phyloP scores from a whole-genome alignment of 75 land plant species.

The Cunninghamia lanceolata region DNA sequence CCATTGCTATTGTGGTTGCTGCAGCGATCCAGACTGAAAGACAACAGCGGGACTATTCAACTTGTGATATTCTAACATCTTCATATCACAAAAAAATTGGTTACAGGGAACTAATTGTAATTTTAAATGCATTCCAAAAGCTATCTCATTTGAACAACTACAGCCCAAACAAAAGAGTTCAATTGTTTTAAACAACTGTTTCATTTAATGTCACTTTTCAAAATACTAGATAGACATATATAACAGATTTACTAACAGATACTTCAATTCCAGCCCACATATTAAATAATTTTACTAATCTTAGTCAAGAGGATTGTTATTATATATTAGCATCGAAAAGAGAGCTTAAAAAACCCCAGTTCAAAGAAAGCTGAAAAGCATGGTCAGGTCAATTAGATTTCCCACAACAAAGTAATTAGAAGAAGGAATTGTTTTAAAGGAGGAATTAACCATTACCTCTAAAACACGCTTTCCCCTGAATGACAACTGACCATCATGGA shows the following conservation, averaged over 20 bases:
- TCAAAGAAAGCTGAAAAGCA: not conserved
- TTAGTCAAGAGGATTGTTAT: not conserved
- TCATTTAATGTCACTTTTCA: not conserved
- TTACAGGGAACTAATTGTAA: not conserved
- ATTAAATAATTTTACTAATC: not conserved
- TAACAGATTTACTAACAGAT: not conserved
- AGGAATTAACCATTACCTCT: conserved; percentile 47
- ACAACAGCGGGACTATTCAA: not conserved
- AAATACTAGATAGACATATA: not conserved
- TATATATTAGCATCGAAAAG: not conserved
- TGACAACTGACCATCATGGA: conserved; percentile 77
- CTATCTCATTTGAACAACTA: not conserved
- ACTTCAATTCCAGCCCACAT: not conserved
- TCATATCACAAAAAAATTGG: not conserved
- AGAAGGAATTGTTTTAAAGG: not conserved
- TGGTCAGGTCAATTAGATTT: not conserved
- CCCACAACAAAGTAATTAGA: not conserved
- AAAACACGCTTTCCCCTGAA: conserved; percentile 79
- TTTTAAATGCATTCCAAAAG: not conserved
- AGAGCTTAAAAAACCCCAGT: not conserved
- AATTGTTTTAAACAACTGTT: not conserved
- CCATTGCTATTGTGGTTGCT: conserved; percentile 59
- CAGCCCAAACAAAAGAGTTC: not conserved
- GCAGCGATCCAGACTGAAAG: conserved; percentile 29
- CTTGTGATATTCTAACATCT: not conserved